phyloP scores from a whole-genome alignment of 192 early-diverging fungal species.

The Backusella circina region DNA sequence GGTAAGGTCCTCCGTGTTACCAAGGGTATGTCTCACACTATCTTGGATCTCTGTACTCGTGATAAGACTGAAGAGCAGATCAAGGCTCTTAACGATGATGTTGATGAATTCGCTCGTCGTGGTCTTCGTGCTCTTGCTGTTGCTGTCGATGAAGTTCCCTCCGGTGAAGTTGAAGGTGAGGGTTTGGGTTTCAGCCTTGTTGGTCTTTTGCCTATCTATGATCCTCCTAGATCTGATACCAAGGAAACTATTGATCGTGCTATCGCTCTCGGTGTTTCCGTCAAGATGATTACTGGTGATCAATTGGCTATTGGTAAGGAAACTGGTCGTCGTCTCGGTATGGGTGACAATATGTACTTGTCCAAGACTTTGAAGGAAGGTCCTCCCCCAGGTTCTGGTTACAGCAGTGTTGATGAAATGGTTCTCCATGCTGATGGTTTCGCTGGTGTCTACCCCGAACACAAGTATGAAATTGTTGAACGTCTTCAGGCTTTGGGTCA shows the following conservation, averaged over 20 bases:
- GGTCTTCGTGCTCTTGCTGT: conserved; percentile 74
- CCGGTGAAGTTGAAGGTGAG: conserved; percentile 55
- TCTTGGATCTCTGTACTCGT: conserved; percentile 67
- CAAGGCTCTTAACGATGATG: conserved; percentile 44
- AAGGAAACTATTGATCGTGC: conserved; percentile 76
- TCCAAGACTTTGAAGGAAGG: conserved; percentile 59
- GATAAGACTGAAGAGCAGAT: conserved; percentile 61
- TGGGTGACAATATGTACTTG: conserved; percentile 72
- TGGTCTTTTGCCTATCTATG: conserved; percentile 69
- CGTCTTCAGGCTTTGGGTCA: conserved; percentile 63
- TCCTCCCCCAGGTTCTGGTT: conserved; percentile 55
- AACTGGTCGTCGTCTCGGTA: conserved; percentile 60
- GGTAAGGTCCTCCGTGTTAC: conserved; percentile 61
- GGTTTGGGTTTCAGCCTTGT: conserved; percentile 65
- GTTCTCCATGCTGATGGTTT: conserved; percentile 62
- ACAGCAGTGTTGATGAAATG: conserved; percentile 51
- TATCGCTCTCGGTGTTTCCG: conserved; percentile 66
- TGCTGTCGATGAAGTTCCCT: conserved; percentile 63
- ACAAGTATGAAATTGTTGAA: conserved; percentile 68
- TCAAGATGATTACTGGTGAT: conserved; percentile 96
- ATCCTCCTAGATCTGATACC: conserved; percentile 73
- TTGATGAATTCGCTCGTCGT: conserved; percentile 61
- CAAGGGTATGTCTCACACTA: conserved; percentile 73
- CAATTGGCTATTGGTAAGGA: conserved; percentile 86
- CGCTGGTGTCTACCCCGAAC: conserved; percentile 60